Percentiles rank a stretch among this genome's conserved stretches.
Evolutionary conservation across 768 basidiomycete species (phyloP).

Genomic region (Lactarius vividus): DNA sequence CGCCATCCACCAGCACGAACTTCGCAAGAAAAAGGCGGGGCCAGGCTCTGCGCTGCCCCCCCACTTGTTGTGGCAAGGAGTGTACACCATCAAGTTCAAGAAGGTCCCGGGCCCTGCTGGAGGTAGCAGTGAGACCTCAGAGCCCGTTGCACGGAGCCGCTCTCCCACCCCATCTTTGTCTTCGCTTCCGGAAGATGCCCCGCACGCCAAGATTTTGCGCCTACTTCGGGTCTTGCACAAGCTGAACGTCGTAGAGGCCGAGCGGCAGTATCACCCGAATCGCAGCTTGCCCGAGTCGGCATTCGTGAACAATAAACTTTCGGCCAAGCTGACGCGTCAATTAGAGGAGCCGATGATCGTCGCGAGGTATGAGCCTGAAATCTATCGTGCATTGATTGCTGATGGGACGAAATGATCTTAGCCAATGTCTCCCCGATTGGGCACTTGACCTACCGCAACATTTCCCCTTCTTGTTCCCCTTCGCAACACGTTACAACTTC

Average conservation of each 20-base stretch:
- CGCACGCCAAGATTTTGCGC: slow-evolving; percentile 87
- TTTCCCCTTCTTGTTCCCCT: slow-evolving; percentile 99
- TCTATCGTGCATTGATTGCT: slow-evolving; percentile 8
- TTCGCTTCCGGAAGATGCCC: slow-evolving; percentile 78
- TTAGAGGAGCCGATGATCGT: slow-evolving; percentile 99
- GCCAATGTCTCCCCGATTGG: slow-evolving; percentile 97
- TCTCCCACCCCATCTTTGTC: slow-evolving; percentile 68
- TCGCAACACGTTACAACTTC: slow-evolving; percentile 96
- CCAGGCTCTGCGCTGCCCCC: slow-evolving; percentile 53
- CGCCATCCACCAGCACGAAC: slow-evolving; percentile 89
- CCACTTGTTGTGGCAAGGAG: slow-evolving; percentile 82
- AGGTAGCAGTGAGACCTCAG: slow-evolving; percentile 43
- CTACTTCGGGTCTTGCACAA: slow-evolving; percentile 85
- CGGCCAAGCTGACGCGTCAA: slow-evolving; percentile 96
- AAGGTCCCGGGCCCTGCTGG: slow-evolving; percentile 79
- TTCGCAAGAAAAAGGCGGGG: slow-evolving; percentile 55
- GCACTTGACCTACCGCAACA: slow-evolving; percentile 92
- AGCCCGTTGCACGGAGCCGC: slow-evolving; percentile 48
- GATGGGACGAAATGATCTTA: slow-evolving; percentile 33
- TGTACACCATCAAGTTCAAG: slow-evolving; percentile 91
- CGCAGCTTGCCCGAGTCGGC: slow-evolving; percentile 71
- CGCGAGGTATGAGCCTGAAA: slow-evolving; percentile 62
- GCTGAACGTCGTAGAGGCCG: slow-evolving; percentile 70
- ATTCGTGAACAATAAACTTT: slow-evolving; percentile 97
- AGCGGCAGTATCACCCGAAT: slow-evolving; percentile 54